Percentiles rank a stretch among this genome's conserved stretches.
phyloP scores from a whole-genome alignment of 2,329 filamentous ascomycete genomes.

The Plenodomus lindquistii region DNA sequence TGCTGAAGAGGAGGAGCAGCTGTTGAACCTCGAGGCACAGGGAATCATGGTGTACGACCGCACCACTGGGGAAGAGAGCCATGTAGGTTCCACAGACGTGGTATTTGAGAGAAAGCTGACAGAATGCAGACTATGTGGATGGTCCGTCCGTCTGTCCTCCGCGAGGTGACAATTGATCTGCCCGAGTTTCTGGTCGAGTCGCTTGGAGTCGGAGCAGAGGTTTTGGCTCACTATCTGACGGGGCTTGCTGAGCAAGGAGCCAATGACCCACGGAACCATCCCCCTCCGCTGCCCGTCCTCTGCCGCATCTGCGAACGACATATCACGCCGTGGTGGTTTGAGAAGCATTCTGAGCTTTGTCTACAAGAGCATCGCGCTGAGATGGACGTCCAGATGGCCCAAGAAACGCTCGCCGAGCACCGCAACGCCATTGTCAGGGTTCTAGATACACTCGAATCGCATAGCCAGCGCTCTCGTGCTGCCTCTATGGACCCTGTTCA shows the following conservation, averaged over 20 bases:
- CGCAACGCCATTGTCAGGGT: slow-evolving; percentile 94
- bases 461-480: slow-evolving; percentile 64
- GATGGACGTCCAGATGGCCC: slow-evolving; percentile 95
- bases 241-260: slow-evolving; percentile 81
- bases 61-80: slow-evolving; percentile 81
- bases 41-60: slow-evolving; percentile 98
- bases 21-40: slow-evolving; percentile 87
- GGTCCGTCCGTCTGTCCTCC: slow-evolving; percentile 86
- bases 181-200: slow-evolving; percentile 88
- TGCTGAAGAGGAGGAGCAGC: slow-evolving; percentile 50
- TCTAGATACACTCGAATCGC: slow-evolving; percentile 84
- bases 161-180: slow-evolving; percentile 95
- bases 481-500: slow-evolving; percentile 54
- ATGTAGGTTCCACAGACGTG: slow-evolving; percentile 64
- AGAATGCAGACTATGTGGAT: slow-evolving; percentile 95
- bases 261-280: slow-evolving; percentile 73
- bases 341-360: slow-evolving; percentile 96
- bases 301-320: slow-evolving; percentile 98
- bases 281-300: slow-evolving; percentile 81
- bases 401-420: slow-evolving; percentile 90
- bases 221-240: slow-evolving; percentile 91
- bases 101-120: slow-evolving; percentile 19
- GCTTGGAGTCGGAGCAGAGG: slow-evolving; percentile 89
- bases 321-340: slow-evolving; percentile 99
- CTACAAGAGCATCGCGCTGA: slow-evolving; percentile 94